These are phyloP conservation scores for Lactifluus subvellereus DNA, from an alignment of 768 basidiomycete species.

Conservation along the genomic window DNA sequence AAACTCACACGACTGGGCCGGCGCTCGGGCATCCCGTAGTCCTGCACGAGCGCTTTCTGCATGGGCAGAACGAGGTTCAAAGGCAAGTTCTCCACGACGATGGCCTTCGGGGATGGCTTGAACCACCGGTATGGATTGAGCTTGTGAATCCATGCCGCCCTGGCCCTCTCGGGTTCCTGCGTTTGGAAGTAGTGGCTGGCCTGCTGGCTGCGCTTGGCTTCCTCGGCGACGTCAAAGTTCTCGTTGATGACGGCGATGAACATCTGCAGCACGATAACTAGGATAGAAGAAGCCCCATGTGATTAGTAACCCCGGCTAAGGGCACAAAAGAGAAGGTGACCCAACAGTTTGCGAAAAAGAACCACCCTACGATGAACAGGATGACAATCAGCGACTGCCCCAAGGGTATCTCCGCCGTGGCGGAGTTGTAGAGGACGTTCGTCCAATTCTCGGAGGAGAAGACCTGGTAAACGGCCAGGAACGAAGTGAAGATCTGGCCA, in stretches of 20 bases:
- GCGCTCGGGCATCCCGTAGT: conserved; percentile 37
- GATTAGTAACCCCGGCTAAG: conserved; percentile 4
- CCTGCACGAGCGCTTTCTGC: conserved; percentile 67
- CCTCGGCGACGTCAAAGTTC: conserved; percentile 90
- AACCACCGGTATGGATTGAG: conserved; percentile 89
- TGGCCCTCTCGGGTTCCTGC: conserved; percentile 43
- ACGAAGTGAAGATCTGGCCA: conserved; percentile 76
- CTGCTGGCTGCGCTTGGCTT: conserved; percentile 79
- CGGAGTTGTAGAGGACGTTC: conserved; percentile 58
- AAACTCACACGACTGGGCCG: conserved; percentile 31
- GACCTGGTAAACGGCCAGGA: conserved; percentile 81
- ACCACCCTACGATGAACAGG: conserved; percentile 74
- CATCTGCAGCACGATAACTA: conserved; percentile 90
- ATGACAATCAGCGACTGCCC: conserved; percentile 67
- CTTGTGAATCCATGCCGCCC: conserved; percentile 59
- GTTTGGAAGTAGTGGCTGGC: conserved; percentile 61
- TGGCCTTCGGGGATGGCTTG: conserved; percentile 62
- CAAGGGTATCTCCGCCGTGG: conserved; percentile 52
- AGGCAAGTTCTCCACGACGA: conserved; percentile 65
- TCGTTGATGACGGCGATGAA: conserved; percentile 98
- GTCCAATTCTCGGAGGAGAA: conserved; percentile 96
- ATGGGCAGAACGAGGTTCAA: conserved; percentile 73
- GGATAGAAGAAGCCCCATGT: background rate
- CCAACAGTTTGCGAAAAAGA: conserved; percentile 86
- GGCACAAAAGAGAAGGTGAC: conserved; percentile 30